Base-by-base conservation (phyloP, 2,329 filamentous ascomycete species). In the Bisporella sp. region DNA sequence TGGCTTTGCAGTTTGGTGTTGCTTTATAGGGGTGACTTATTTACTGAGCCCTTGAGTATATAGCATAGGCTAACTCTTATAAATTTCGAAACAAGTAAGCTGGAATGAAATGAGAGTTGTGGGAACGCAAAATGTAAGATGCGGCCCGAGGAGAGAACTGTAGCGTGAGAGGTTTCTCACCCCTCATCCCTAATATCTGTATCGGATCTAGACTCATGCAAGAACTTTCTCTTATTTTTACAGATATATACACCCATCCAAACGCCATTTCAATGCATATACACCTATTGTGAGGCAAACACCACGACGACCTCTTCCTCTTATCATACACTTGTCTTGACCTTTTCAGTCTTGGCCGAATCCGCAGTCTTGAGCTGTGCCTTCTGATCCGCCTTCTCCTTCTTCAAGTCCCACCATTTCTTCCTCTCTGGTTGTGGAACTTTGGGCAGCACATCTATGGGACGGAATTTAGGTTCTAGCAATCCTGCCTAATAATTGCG, bases 391-490 rank as follows among this genome's bases (percentile, higher is more conserved):
- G 33, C 7, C 33, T 46, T 45, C 35, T 46, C 35, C 21, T 21
- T 21, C 21, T 21, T 21, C 21, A 21, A 37, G 45, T 32, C 6
- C 28, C 8, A 28, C n/a, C 40, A 28, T 32, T 33, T 45, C 43
- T 30, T 11, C 42, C 31, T 47, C 45, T 6, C 13, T 28, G 45
- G 21, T 9, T 21, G 5, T 30, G 6, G 21, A 12, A 45, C 8
- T 12, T 35, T 41, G 21, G 21, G 21, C 21, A 21, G 21, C 21
- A 12, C 28, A 45, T 45, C 39, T 41, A 48, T 35, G 13, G 57
- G 50, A 44, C 53, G 51, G 45, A 59, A 66, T 55, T 66, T 65
- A 5, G 62, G 63, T 31, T 64, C 59, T 30, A 66, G 45, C 35
- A 66, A 55, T 33, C 64, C 64, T 47, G 62, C 61, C 64, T 65